These are phyloP conservation scores for Fraxinus pennsylvanica DNA, from an alignment of 257 asterid genomes.

Conservation along the genomic window DNA sequence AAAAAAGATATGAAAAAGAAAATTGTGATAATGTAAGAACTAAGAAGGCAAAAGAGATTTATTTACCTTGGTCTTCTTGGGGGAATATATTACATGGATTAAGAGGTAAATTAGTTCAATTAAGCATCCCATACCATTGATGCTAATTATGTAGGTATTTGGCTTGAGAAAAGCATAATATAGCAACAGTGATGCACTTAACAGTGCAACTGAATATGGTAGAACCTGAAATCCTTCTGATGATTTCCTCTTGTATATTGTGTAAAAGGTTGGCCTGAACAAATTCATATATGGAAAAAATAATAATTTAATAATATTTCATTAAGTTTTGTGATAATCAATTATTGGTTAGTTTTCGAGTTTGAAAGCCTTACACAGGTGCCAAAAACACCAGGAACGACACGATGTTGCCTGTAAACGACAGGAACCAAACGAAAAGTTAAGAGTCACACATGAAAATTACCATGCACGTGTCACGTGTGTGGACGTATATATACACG, in stretches of 20 bases:
- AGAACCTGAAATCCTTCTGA: conserved; percentile 61
- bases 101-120: conserved; percentile 51
- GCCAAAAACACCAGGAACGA: conserved; percentile 70
- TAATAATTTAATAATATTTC: too few species aligned
- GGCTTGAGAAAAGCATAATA: conserved; percentile 63
- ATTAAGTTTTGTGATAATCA: too few species aligned
- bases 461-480: too few species aligned
- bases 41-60: background rate
- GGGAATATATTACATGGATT: conserved; percentile 43
- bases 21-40: background rate
- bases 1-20: background rate
- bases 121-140: conserved; percentile 55
- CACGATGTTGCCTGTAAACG: conserved; percentile 50
- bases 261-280: conserved; percentile 65
- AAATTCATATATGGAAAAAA: background rate
- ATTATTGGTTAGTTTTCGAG: too few species aligned
- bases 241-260: conserved; percentile 59
- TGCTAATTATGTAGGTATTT: conserved; percentile 54
- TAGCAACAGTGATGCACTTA: conserved; percentile 61
- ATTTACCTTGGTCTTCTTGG: conserved; percentile 47
- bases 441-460: too few species aligned
- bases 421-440: background rate
- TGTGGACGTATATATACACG: background rate
- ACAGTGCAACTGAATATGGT: conserved; percentile 64
- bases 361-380: conserved; percentile 51